Evolutionary conservation across 1,284 basidiomycete species (phyloP).

Genomic region (Tremellales sp.): DNA sequence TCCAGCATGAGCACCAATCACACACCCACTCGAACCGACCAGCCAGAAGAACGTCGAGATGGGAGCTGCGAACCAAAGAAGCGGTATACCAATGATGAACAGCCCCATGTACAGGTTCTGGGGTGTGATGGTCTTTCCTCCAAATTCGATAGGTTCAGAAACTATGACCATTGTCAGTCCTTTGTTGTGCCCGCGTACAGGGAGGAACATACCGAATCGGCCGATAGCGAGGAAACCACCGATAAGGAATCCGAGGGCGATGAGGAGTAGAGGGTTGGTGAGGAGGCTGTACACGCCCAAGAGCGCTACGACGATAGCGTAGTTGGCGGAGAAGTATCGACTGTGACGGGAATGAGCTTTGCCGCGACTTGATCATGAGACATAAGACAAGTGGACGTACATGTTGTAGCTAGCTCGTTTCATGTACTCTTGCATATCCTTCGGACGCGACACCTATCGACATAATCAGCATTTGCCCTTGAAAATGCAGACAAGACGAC

Average conservation of each 20-base stretch:
- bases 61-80: conserved; percentile 48
- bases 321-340: conserved; percentile 89
- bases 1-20: conserved; percentile 54
- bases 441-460: conserved; percentile 55
- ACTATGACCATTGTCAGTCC: conserved; percentile 14
- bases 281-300: conserved; percentile 86
- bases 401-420: conserved; percentile 39
- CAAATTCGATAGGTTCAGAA: conserved; percentile 50
- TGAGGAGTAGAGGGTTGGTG: conserved; percentile 73
- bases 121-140: conserved; percentile 52
- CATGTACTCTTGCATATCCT: conserved; percentile 58
- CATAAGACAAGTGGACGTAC: conserved; percentile 26
- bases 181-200: background rate
- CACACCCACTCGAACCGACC: conserved; percentile 45
- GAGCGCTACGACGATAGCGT: conserved; percentile 72
- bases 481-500: background rate
- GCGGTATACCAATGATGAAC: conserved; percentile 47
- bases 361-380: background rate
- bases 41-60: conserved; percentile 49
- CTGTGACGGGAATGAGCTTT: conserved; percentile 3
- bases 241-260: conserved; percentile 82
- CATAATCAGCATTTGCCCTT: background rate
- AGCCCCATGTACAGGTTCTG: conserved; percentile 62
- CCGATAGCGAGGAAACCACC: conserved; percentile 89
- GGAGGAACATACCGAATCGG: conserved; percentile 66